A percentile compares a stretch with the other conserved stretches of the same genome.
Evolutionary conservation across 2,329 filamentous ascomycete genomes (phyloP).

Genomic region (Aspergillus luchuensis): DNA sequence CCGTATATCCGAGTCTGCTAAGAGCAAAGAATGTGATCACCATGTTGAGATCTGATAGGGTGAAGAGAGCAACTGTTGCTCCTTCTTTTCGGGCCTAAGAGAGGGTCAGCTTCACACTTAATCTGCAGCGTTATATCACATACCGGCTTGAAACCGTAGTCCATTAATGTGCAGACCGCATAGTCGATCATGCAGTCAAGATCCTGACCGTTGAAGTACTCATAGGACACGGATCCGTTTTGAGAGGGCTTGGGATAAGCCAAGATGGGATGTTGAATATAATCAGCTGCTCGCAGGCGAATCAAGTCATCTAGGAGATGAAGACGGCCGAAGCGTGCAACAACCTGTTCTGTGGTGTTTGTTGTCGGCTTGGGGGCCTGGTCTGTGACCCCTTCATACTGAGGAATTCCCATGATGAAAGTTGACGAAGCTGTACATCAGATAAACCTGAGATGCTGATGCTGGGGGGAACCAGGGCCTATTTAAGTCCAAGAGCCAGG

Average conservation of each 20-base stretch:
- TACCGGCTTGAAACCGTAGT: slow-evolving; percentile 22
- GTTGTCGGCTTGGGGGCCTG: neutral
- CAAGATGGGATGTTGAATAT: slow-evolving; percentile 45
- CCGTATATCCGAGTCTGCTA: slow-evolving; percentile 48
- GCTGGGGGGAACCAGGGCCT: neutral
- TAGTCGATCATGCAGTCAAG: slow-evolving; percentile 47
- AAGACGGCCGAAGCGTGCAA: slow-evolving; percentile 41
- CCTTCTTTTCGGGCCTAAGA: slow-evolving; percentile 22
- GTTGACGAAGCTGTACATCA: neutral
- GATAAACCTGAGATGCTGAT: neutral
- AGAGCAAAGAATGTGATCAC: slow-evolving; percentile 49
- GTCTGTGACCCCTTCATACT: slow-evolving; percentile 11
- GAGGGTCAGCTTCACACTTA: neutral
- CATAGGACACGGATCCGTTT: slow-evolving; percentile 38
- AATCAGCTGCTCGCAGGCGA: slow-evolving; percentile 41
- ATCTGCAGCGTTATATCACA: neutral
- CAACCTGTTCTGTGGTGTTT: slow-evolving; percentile 16
- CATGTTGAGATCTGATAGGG: slow-evolving; percentile 46
- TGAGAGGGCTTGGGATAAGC: slow-evolving; percentile 41
- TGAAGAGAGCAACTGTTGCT: slow-evolving; percentile 42
- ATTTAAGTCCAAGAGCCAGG: neutral
- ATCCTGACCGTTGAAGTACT: slow-evolving; percentile 45
- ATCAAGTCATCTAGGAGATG: slow-evolving; percentile 48
- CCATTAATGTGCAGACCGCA: slow-evolving; percentile 35
- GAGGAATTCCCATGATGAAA: slow-evolving; percentile 23